These are phyloP conservation scores for Populus ilicifolia DNA, from an alignment of 345 rosid genomes.

Conservation along the genomic window DNA sequence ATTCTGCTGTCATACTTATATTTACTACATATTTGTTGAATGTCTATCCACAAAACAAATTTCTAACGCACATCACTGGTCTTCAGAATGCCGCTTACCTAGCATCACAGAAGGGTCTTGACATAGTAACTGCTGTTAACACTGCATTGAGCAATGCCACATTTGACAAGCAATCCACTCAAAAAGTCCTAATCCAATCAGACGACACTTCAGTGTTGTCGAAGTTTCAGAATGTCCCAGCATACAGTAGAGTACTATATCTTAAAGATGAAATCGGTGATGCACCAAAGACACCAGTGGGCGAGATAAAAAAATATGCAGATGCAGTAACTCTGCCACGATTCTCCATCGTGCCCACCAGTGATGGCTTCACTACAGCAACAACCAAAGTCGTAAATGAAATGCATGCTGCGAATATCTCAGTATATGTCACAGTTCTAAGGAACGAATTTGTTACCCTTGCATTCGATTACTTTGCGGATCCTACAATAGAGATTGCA, in stretches of 20 bases:
- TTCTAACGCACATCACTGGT: not conserved
- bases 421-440: slow-evolving; percentile 57
- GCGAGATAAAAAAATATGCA: slow-evolving; percentile 69
- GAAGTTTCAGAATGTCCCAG: slow-evolving; percentile 38
- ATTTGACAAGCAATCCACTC: slow-evolving; percentile 63
- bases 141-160: slow-evolving; percentile 57
- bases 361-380: slow-evolving; percentile 40
- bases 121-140: slow-evolving; percentile 44
- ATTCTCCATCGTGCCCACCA: slow-evolving; percentile 33
- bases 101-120: slow-evolving; percentile 72
- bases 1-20: not conserved
- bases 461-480: slow-evolving; percentile 65
- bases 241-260: slow-evolving; percentile 53
- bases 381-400: slow-evolving; percentile 45
- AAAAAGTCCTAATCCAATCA: slow-evolving; percentile 69
- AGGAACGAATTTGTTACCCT: slow-evolving; percentile 63
- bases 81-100: slow-evolving; percentile 81
- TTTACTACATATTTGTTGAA: not conserved
- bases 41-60: not conserved
- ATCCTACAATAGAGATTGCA: slow-evolving; percentile 67
- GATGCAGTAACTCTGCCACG: slow-evolving; percentile 52
- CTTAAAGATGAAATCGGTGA: slow-evolving; percentile 45
- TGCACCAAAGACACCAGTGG: slow-evolving; percentile 44
- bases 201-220: slow-evolving; percentile 69
- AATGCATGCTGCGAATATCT: slow-evolving; percentile 57